Base-by-base conservation (phyloP, 805 yeast genomes). In the Yarrowia keelungensis region DNA sequence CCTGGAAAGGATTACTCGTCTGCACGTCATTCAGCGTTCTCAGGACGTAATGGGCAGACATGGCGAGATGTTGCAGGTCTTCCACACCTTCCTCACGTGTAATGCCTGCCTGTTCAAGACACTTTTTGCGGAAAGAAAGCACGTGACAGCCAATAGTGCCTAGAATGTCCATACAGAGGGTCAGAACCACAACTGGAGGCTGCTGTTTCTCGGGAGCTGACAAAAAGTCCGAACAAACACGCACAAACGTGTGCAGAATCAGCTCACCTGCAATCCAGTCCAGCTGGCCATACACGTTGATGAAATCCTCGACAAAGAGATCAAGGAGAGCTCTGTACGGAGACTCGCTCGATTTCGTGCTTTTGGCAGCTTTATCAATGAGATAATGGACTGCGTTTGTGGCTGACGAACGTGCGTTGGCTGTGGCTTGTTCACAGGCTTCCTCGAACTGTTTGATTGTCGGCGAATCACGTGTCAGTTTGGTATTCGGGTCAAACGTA, bases 231-330 rank as follows among this genome's bases (percentile, higher is more conserved):
- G 51, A 59, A 45, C 65, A 59, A 2, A 59, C 65, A 47, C 79
- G 81, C 73, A 83, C 77, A 2, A 88, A 68, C 0, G 86, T 79
- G 8, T 74, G 74, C 8, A 89, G 75, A 15, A 89, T 71, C 0
- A 80, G 71, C 70, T 86, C 90, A 0, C 88, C 81, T 0, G 85
- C 85, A 0, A 91, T 81, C 86, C 89, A 91, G 68, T 86, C 88
- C 0, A 92, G 90, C 9, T 76, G 76, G 1, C 79, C 75, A 10
- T 89, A 73, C 67, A 89, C 75, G 0, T 74, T 70, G 8, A 86
- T 69, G 22, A 90, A 76, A 72, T 91, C 97, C 51, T 83, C 84
- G 0, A 88, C 72, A 38, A 88, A 78, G 19, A 82, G 72, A 42
- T 88, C 92, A 46, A 89, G 72, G 2, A 81, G 54, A 2, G 68